Evolutionary conservation across 306 rosid species (phyloP).

Genomic region (Trifolium fragiferum): DNA sequence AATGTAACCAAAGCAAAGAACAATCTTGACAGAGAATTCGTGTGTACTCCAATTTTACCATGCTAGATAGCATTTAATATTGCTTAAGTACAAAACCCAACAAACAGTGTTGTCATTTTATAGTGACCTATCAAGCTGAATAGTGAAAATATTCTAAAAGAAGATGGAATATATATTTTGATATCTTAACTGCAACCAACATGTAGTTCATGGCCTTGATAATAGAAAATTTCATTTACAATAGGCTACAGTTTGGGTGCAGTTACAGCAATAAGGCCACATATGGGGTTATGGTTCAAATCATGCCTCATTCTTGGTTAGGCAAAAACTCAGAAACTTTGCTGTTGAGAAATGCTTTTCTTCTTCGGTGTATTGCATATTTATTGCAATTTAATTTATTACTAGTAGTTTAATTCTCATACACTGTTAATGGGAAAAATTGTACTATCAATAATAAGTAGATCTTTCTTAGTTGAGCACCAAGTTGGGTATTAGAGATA

Average conservation of each 20-base stretch:
- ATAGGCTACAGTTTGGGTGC: neutral
- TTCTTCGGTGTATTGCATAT: neutral
- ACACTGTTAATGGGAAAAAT: too few species aligned
- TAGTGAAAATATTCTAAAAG: conserved; percentile 33
- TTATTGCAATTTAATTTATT: neutral
- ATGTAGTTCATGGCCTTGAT: neutral
- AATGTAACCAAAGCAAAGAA: neutral
- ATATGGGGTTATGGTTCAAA: neutral
- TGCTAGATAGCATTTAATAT: conserved; percentile 42
- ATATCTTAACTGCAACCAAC: conserved; percentile 13
- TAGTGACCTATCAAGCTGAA: conserved; percentile 39
- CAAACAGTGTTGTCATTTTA: conserved; percentile 40
- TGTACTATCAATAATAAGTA: too few species aligned
- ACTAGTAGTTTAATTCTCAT: too few species aligned
- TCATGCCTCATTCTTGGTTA: conserved; percentile 16
- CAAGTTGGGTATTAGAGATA: too few species aligned
- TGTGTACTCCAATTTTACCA: conserved; percentile 31
- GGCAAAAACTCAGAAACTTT: neutral
- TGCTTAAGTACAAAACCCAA: conserved; percentile 34
- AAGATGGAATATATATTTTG: conserved; percentile 5
- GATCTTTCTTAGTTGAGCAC: too few species aligned
- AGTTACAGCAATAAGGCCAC: neutral
- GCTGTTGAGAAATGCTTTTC: neutral
- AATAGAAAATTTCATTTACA: conserved; percentile 31
- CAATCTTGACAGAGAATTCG: conserved; percentile 3